Conservation (phyloP, 2,329 filamentous ascomycete species). For the Fusarium devonianum region DNA sequence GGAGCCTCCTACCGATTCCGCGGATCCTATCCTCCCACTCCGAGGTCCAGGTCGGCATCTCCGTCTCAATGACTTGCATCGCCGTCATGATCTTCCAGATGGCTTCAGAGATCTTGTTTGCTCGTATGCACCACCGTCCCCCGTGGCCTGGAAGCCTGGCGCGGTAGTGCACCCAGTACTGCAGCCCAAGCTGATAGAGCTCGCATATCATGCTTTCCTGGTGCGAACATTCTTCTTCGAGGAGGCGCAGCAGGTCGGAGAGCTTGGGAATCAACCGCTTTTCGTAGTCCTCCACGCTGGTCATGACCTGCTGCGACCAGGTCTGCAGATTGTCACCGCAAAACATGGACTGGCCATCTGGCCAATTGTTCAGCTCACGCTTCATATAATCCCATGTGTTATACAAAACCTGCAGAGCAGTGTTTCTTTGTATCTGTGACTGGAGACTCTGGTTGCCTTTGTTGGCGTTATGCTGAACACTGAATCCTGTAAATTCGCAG, state of each 20-base stretch:
- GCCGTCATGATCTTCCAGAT: background rate
- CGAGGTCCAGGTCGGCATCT: slow-evolving; percentile 4
- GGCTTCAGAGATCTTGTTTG: background rate
- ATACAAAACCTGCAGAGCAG: background rate
- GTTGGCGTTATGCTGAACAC: background rate
- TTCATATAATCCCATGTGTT: background rate
- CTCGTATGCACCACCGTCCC: slow-evolving; percentile 7
- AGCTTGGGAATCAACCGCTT: slow-evolving; percentile 26
- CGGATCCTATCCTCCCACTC: slow-evolving; percentile 29
- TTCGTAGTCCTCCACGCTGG: slow-evolving; percentile 2
- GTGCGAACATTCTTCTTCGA: slow-evolving; percentile 28
- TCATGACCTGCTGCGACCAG: background rate
- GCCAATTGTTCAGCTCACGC: background rate
- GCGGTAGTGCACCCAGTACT: slow-evolving; percentile 25
- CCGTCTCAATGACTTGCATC: background rate
- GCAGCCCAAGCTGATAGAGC: slow-evolving; percentile 26
- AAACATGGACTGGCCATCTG: slow-evolving; percentile 11
- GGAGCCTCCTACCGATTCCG: slow-evolving; percentile 8
- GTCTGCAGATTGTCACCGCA: background rate
- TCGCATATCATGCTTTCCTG: slow-evolving; percentile 37
- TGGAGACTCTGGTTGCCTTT: background rate
- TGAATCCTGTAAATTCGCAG: slow-evolving; percentile 16
- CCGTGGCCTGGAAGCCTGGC: background rate
- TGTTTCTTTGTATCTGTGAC: background rate
- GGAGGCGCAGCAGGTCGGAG: slow-evolving; percentile 15